Conservation (phyloP, 441 rosid species). For the Omphalea diandra region DNA sequence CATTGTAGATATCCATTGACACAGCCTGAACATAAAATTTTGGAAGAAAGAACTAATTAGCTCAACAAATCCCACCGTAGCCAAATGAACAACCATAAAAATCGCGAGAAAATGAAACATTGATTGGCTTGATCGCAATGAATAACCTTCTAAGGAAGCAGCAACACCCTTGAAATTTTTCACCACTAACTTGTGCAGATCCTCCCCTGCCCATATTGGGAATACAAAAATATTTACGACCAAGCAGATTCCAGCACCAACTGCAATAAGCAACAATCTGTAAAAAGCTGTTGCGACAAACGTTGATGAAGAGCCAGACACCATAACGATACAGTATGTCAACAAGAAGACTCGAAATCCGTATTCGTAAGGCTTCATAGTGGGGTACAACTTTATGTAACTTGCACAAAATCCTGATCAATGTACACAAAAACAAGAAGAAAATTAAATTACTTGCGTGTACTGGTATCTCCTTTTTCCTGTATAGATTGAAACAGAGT, state of each 20-base stretch:
- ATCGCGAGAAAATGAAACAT: not conserved
- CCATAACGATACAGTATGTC: conserved; percentile 55
- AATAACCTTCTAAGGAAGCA: conserved; percentile 50
- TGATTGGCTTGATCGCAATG: not conserved
- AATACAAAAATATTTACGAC: conserved; percentile 39
- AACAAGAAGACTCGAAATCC: conserved; percentile 58
- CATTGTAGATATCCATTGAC: conserved; percentile 63
- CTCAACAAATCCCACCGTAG: not conserved
- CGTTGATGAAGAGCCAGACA: conserved; percentile 43
- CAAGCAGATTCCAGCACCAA: conserved; percentile 44
- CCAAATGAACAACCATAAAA: not conserved
- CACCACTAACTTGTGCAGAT: conserved; percentile 52
- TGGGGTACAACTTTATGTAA: conserved; percentile 44
- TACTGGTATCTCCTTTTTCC: no score
- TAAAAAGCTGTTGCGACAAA: conserved; percentile 37
- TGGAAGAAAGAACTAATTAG: not conserved
- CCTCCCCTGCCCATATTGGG: conserved; percentile 64
- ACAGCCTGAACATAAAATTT: conserved; percentile 33
- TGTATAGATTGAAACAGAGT: no score
- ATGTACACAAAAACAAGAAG: conserved; percentile 7
- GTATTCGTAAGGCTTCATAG: conserved; percentile 56
- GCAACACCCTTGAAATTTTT: conserved; percentile 56
- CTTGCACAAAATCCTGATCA: conserved; percentile 47
- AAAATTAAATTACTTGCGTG: not conserved
- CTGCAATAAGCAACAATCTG: conserved; percentile 42